A percentile compares a stretch with the other conserved stretches of the same genome.
Conservation (phyloP, 1,139 yeast species). For the Geotrichum australiense region DNA sequence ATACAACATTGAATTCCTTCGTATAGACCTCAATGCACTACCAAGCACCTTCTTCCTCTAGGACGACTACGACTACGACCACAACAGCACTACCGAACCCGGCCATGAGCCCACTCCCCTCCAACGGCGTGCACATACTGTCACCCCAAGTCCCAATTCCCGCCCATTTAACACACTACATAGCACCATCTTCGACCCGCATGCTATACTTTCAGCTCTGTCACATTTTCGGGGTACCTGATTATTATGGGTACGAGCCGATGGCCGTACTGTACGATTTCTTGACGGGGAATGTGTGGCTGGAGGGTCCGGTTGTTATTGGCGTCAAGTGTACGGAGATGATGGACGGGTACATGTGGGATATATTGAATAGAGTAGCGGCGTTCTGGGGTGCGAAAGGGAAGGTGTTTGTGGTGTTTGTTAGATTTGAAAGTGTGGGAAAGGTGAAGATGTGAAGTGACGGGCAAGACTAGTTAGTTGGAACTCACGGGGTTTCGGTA, state of each 20-base stretch:
- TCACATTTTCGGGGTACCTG: slow-evolving; percentile 14
- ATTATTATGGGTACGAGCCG: slow-evolving; percentile 15
- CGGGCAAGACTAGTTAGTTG: no score
- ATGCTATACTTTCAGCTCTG: slow-evolving; percentile 9
- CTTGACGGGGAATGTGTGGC: neutral
- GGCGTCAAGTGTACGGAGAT: neutral
- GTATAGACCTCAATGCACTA: no score
- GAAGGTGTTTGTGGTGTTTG: slow-evolving; percentile 9
- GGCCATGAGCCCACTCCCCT: no score
- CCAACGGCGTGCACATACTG: no score
- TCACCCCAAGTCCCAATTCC: no score
- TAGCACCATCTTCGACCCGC: slow-evolving; percentile 4
- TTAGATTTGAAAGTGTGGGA: neutral
- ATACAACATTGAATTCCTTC: no score
- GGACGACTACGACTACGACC: no score
- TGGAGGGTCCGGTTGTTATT: no score
- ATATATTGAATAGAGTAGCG: slow-evolving; percentile 7
- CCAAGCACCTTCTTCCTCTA: no score
- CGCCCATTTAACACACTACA: neutral
- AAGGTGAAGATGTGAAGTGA: neutral
- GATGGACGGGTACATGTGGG: slow-evolving; percentile 5
- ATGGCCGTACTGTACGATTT: slow-evolving; percentile 9
- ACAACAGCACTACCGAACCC: no score
- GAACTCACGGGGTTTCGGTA: neutral
- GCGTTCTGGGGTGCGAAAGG: slow-evolving; percentile 6